Percentiles rank a stretch among this genome's conserved stretches.
phyloP scores from a whole-genome alignment of 2,329 filamentous ascomycete genomes.

The Biscogniauxia sp. region DNA sequence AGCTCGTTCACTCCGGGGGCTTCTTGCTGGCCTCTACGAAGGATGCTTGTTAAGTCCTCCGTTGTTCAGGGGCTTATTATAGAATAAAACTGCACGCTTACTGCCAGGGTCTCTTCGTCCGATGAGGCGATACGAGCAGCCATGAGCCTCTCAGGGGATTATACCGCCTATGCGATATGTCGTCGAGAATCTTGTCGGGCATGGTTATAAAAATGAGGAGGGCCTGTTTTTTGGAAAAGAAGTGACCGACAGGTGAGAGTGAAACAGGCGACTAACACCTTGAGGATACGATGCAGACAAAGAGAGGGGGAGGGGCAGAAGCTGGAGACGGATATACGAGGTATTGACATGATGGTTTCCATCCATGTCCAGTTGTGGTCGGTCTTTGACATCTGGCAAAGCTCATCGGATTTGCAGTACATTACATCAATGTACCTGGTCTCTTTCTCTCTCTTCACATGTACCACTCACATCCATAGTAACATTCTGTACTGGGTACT shows the following conservation, averaged over 20 bases:
- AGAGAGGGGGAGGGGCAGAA: not conserved
- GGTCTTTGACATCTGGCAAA: too few species aligned
- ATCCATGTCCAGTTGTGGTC: too few species aligned
- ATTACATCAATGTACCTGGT: too few species aligned
- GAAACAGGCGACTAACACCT: too few species aligned
- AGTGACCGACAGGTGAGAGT: too few species aligned
- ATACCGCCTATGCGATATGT: conserved; percentile 93
- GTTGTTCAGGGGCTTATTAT: not conserved
- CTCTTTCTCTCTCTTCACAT: too few species aligned
- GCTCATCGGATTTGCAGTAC: too few species aligned
- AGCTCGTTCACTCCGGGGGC: conserved; percentile 64
- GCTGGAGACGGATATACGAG: too few species aligned
- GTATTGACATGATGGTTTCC: too few species aligned
- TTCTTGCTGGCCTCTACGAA: conserved; percentile 71
- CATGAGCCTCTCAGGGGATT: conserved; percentile 89
- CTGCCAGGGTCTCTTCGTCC: conserved; percentile 98
- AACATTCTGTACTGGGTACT: too few species aligned
- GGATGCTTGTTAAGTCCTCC: conserved; percentile 2
- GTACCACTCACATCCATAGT: too few species aligned
- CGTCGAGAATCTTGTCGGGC: conserved; percentile 78
- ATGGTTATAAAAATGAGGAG: conserved; percentile 42
- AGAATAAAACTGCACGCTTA: conserved; percentile 47
- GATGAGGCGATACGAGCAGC: conserved; percentile 92
- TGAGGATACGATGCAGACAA: not conserved
- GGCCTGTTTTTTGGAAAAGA: too few species aligned